A percentile compares a stretch with the other conserved stretches of the same genome.
phyloP scores from a whole-genome alignment of 495 filamentous ascomycete species.

The Cercophora sp. region DNA sequence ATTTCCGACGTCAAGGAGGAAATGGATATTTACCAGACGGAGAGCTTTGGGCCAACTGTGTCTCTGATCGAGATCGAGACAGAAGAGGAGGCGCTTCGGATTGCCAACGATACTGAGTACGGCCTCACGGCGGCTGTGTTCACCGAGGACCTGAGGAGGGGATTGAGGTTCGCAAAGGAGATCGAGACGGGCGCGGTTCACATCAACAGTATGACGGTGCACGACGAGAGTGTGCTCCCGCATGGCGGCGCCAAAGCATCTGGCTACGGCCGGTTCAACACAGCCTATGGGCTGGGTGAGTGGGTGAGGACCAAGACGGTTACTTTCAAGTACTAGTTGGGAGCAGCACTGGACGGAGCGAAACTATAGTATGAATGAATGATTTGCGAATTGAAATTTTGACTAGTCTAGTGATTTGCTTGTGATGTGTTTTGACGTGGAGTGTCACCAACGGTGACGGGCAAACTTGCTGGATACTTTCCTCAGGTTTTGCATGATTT shows the following conservation, averaged over 20 bases:
- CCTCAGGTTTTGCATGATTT: no score
- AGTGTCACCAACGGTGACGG: no score
- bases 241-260: constrained; percentile 85
- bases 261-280: constrained; percentile 68
- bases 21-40: constrained; percentile 79
- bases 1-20: constrained; percentile 65
- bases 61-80: constrained; percentile 51
- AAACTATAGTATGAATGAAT: neutral
- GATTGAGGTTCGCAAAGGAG: constrained; percentile 67
- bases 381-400: no score
- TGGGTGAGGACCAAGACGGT: constrained; percentile 83
- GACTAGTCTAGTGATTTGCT: no score
- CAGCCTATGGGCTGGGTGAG: constrained; percentile 55
- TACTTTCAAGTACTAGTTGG: constrained; percentile 56
- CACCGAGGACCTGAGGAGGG: constrained; percentile 71
- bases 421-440: no score
- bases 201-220: constrained; percentile 80
- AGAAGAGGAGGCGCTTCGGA: constrained; percentile 66
- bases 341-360: no score
- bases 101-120: constrained; percentile 80
- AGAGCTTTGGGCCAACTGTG: constrained; percentile 81
- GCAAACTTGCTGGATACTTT: no score
- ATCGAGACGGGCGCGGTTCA: constrained; percentile 84
- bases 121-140: constrained; percentile 86
- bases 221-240: constrained; percentile 75